Evolutionary conservation across 202 grass and related monocot genomes (phyloP).

Genomic region (Saccharum hybrid): DNA sequence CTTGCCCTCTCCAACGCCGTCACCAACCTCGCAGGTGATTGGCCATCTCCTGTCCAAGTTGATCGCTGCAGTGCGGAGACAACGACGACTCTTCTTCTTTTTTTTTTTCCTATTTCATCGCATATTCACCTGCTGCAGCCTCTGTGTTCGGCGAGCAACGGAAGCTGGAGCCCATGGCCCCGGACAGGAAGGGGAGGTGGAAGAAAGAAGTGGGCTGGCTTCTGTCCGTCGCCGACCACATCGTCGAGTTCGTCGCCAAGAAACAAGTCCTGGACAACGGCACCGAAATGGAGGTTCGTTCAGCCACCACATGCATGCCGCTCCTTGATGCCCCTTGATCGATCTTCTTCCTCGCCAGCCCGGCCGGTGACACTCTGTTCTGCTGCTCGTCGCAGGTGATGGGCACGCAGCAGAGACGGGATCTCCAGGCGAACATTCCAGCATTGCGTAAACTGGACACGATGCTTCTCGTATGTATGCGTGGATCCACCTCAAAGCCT

Average conservation of each 20-base stretch:
- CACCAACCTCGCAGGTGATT: conserved; percentile 89
- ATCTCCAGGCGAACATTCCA: conserved; percentile 78
- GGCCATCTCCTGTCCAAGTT: neutral
- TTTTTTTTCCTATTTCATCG: neutral
- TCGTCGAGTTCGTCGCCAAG: conserved; percentile 83
- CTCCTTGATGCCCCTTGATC: neutral
- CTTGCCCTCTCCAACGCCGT: conserved; percentile 90
- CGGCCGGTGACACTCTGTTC: neutral
- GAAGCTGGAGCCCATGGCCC: conserved; percentile 79
- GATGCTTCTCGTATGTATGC: conserved; percentile 62
- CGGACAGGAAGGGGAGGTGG: conserved; percentile 77
- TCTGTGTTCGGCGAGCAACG: conserved; percentile 89
- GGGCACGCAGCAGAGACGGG: conserved; percentile 84
- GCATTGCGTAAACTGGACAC: conserved; percentile 77
- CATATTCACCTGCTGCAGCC: conserved; percentile 45
- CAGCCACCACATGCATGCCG: neutral
- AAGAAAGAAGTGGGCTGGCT: conserved; percentile 84
- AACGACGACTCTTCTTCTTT: too few relatives aligned
- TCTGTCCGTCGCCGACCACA: conserved; percentile 83
- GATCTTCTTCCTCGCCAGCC: neutral
- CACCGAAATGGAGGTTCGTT: conserved; percentile 69
- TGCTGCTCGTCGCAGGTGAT: conserved; percentile 67
- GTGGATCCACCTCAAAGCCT: too few relatives aligned
- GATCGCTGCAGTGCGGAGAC: neutral
- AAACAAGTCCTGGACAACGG: conserved; percentile 72